Percentiles rank a stretch among this genome's conserved stretches.
Conservation (phyloP, 2,329 filamentous ascomycete genomes). For the Aspergillus vadensis region DNA sequence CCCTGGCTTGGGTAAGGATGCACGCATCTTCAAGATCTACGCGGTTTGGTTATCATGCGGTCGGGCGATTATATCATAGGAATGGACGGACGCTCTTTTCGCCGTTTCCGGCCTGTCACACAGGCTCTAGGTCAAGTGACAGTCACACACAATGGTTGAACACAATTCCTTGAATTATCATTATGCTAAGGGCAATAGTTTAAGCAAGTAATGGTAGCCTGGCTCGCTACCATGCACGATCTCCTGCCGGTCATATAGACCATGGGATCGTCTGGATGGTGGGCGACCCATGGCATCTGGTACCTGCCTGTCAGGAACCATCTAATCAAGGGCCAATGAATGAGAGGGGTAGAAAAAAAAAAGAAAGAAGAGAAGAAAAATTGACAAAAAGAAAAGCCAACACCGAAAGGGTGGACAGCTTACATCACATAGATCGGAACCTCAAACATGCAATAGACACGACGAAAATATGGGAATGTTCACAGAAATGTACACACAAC, state of each 20-base stretch:
- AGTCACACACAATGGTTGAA: too few species aligned
- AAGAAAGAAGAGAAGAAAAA: neutral
- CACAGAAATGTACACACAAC: too few species aligned
- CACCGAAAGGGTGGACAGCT: neutral
- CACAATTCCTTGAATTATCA: too few species aligned
- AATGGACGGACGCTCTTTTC: neutral
- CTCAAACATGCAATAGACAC: neutral
- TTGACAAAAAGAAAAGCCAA: too few species aligned
- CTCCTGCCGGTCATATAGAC: neutral
- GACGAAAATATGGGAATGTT: too few species aligned
- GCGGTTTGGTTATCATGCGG: constrained; percentile 3
- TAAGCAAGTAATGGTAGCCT: neutral
- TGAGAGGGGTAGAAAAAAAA: neutral
- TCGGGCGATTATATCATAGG: constrained; percentile 1
- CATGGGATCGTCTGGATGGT: neutral
- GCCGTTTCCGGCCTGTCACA: neutral
- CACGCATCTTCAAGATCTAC: neutral
- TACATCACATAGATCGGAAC: neutral
- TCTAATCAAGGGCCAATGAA: neutral
- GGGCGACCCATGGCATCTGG: neutral
- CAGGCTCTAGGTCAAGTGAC: too few species aligned
- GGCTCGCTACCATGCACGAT: constrained; percentile 7
- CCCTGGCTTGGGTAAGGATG: constrained; percentile 10
- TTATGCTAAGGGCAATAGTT: neutral
- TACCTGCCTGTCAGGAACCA: neutral